phyloP scores from a whole-genome alignment of 768 basidiomycete species.

The Mycena polygramma region DNA sequence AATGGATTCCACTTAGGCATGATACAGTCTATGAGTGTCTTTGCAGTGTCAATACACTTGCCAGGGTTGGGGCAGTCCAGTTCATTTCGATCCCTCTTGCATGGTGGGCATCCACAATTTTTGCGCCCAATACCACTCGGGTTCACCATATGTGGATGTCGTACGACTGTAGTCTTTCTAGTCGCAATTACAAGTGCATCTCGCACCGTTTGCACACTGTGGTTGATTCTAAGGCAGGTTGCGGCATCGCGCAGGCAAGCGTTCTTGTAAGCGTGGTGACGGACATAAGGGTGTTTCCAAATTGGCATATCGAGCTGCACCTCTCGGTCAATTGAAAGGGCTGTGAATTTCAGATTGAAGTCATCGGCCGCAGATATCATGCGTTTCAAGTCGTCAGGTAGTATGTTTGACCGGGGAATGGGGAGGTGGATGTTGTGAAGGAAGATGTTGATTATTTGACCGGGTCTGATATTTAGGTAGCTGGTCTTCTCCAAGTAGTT shows the following conservation, averaged over 20 bases:
- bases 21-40: no score
- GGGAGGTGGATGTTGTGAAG: conserved; percentile 11
- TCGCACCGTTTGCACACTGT: neutral
- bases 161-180: neutral
- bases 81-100: no score
- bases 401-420: neutral
- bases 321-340: no score
- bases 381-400: conserved; percentile 5
- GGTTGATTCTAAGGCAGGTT: no score
- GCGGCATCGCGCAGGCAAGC: neutral
- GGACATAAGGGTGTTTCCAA: conserved; percentile 7
- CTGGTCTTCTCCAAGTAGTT: no score
- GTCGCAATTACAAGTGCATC: conserved; percentile 5
- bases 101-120: no score
- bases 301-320: conserved; percentile 12
- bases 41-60: no score
- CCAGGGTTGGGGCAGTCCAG: no score
- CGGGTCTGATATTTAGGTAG: conserved; percentile 12
- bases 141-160: no score
- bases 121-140: no score
- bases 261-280: neutral
- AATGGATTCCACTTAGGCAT: no score
- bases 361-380: conserved; percentile 8
- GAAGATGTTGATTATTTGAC: conserved; percentile 3
- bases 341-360: no score